phyloP scores from a whole-genome alignment of 257 asterid species.

The Primulina eburnea region DNA sequence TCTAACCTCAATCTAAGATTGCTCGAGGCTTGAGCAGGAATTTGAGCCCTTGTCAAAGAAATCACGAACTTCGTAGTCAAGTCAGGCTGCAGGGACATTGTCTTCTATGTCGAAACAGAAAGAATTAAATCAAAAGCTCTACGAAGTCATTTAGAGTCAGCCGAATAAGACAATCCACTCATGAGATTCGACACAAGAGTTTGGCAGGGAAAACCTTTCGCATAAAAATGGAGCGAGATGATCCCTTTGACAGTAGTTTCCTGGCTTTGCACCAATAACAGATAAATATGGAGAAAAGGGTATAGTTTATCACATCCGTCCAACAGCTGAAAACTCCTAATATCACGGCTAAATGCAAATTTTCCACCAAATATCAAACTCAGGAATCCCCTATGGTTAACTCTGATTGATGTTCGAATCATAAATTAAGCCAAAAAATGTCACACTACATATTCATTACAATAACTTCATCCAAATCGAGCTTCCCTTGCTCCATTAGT shows the following conservation, averaged over 20 bases:
- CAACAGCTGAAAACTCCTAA: slow-evolving; percentile 15
- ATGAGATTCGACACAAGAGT: slow-evolving; percentile 46
- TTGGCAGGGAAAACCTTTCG: slow-evolving; percentile 66
- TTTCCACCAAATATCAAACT: slow-evolving; percentile 29
- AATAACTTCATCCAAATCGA: background rate
- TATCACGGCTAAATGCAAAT: slow-evolving; percentile 13
- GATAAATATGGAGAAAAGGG: slow-evolving; percentile 27
- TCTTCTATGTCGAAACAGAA: slow-evolving; percentile 49
- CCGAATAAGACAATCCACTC: slow-evolving; percentile 58
- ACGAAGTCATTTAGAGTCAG: slow-evolving; percentile 52
- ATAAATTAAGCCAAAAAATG: slow-evolving; percentile 9
- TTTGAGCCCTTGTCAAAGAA: slow-evolving; percentile 72
- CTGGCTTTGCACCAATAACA: slow-evolving; percentile 27
- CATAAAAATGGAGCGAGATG: slow-evolving; percentile 41
- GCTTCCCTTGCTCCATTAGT: background rate
- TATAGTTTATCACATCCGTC: slow-evolving; percentile 13
- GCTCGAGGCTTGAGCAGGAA: slow-evolving; percentile 52
- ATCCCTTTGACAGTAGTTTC: slow-evolving; percentile 33
- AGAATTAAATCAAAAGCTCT: slow-evolving; percentile 57
- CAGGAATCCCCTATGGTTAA: slow-evolving; percentile 26
- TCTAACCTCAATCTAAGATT: slow-evolving; percentile 57
- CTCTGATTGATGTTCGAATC: slow-evolving; percentile 27
- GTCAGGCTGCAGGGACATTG: slow-evolving; percentile 43
- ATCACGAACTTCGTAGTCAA: slow-evolving; percentile 56
- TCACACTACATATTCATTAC: slow-evolving; percentile 6